phyloP scores from a whole-genome alignment of 441 rosid genomes.

The Breynia disticha region DNA sequence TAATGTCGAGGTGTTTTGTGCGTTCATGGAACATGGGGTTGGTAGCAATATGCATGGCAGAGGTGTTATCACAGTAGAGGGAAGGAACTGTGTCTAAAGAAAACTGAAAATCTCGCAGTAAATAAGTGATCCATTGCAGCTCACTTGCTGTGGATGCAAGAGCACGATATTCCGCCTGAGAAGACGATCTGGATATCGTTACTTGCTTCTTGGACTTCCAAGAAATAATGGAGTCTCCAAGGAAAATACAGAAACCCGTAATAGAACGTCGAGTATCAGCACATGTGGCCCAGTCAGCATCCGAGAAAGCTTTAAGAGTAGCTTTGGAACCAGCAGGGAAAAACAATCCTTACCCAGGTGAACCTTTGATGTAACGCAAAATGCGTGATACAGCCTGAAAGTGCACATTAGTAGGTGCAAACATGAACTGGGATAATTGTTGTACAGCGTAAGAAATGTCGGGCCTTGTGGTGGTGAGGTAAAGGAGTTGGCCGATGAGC shows the following conservation, averaged over 20 bases:
- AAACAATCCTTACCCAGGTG: not conserved
- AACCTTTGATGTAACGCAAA: not conserved
- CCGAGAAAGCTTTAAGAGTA: not conserved
- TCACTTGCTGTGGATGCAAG: not conserved
- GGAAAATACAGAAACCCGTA: not conserved
- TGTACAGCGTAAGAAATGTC: not conserved
- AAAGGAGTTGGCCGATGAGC: not conserved
- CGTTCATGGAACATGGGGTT: too few relatives aligned
- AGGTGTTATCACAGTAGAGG: too few relatives aligned
- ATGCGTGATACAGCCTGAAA: not conserved
- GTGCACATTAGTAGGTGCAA: not conserved
- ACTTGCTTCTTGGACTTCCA: constrained; percentile 9
- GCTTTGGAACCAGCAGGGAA: not conserved
- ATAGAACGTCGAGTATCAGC: not conserved
- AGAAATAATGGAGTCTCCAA: not conserved
- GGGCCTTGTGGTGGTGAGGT: not conserved
- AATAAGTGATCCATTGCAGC: not conserved
- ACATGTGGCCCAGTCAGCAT: not conserved
- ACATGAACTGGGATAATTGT: not conserved
- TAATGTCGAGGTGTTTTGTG: too few relatives aligned
- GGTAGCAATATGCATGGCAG: too few relatives aligned
- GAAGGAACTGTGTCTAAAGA: not conserved
- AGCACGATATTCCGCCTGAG: constrained; percentile 1
- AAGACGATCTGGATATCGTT: not conserved
- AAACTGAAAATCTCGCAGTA: not conserved